phyloP scores from a whole-genome alignment of 2,329 filamentous ascomycete species.

The Phaeosphaeria sp. region DNA sequence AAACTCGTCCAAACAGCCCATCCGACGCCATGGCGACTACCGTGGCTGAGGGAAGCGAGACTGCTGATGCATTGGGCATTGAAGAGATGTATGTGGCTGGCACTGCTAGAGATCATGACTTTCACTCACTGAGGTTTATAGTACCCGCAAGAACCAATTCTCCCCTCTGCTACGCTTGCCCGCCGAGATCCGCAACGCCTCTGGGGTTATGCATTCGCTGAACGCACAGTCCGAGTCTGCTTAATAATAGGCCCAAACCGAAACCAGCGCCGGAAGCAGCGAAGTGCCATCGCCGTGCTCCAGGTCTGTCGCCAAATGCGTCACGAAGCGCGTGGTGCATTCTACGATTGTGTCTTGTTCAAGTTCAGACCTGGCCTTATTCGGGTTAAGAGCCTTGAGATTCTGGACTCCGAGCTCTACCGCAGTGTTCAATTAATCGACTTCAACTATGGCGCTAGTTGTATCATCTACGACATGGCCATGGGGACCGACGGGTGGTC shows the following conservation, averaged over 20 bases:
- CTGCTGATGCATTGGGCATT: no score
- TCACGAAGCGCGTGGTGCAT: background rate
- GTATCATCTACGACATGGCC: no score
- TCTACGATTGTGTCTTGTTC: background rate
- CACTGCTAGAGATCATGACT: no score
- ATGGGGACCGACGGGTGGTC: no score
- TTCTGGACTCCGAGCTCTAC: background rate
- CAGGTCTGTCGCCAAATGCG: background rate
- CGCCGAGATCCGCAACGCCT: slow-evolving; percentile 3
- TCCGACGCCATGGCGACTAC: no score
- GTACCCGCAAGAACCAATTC: background rate
- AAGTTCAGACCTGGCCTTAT: background rate
- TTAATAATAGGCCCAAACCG: no score
- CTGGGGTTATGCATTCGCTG: background rate
- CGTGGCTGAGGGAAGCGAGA: no score
- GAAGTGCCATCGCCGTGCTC: background rate
- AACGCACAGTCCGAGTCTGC: background rate
- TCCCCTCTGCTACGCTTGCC: background rate
- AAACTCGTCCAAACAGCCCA: no score
- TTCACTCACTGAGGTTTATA: background rate
- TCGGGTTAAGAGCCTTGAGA: background rate
- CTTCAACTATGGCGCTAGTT: background rate
- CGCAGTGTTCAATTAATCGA: background rate
- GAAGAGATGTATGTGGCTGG: no score
- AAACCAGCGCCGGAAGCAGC: background rate